Conservation (phyloP, 768 basidiomycete genomes). For the Naganishia antarctica region DNA sequence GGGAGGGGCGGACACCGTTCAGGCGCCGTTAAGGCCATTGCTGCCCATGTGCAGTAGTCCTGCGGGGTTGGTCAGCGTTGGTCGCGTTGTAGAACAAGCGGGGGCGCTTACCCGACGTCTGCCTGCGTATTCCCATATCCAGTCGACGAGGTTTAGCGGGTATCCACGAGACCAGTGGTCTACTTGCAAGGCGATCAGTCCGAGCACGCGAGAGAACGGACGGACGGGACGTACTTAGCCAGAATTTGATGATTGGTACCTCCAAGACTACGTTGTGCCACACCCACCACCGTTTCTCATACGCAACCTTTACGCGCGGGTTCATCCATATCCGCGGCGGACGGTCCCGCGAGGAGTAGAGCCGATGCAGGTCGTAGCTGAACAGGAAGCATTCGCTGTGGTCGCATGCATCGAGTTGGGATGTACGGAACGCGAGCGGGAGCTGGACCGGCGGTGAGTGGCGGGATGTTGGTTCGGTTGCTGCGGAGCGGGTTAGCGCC, state of each 20-base stretch:
- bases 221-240: conserved; percentile 29
- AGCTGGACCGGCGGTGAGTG: conserved; percentile 28
- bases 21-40: conserved; percentile 17
- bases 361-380: conserved; percentile 32
- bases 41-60: conserved; percentile 35
- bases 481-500: conserved; percentile 3
- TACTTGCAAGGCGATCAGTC: conserved; percentile 5
- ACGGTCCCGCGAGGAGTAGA: conserved; percentile 23
- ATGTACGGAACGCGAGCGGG: conserved; percentile 32
- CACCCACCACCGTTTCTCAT: conserved; percentile 32
- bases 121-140: conserved; percentile 33
- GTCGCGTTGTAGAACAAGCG: too few relatives aligned
- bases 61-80: too few relatives aligned
- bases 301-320: conserved; percentile 32
- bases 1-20: conserved; percentile 32
- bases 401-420: conserved; percentile 32
- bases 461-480: conserved; percentile 27
- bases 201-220: not conserved
- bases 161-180: conserved; percentile 30
- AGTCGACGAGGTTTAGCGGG: conserved; percentile 32
- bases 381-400: conserved; percentile 34
- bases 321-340: conserved; percentile 32
- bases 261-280: conserved; percentile 33
- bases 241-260: conserved; percentile 30
- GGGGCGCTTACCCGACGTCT: too few relatives aligned